Evolutionary conservation across 2,329 filamentous ascomycete genomes (phyloP).

Genomic region (Penicillium decumbens): DNA sequence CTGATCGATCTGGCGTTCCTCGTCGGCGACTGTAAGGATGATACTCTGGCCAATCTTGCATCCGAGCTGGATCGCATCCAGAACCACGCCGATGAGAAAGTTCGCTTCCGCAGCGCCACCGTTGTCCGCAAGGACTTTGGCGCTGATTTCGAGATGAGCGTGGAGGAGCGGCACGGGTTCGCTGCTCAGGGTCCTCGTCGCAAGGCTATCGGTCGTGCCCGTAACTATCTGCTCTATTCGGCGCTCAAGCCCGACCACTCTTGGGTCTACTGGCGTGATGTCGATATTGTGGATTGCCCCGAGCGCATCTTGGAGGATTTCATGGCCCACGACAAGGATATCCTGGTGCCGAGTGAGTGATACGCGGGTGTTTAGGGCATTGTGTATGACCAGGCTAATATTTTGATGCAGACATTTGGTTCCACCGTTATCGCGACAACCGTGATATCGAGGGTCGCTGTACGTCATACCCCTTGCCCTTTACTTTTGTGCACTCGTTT

Average conservation of each 20-base stretch:
- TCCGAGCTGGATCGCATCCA: slow-evolving; percentile 86
- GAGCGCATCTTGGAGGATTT: slow-evolving; percentile 88
- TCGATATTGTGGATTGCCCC: slow-evolving; percentile 90
- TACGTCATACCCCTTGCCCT: slow-evolving; percentile 46
- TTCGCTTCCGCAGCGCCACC: slow-evolving; percentile 78
- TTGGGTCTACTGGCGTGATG: slow-evolving; percentile 98
- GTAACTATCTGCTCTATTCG: slow-evolving; percentile 83
- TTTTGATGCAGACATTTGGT: slow-evolving; percentile 74
- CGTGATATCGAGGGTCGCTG: slow-evolving; percentile 91
- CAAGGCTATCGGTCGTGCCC: slow-evolving; percentile 81
- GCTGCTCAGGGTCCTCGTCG: slow-evolving; percentile 82
- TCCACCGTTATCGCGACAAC: slow-evolving; percentile 77
- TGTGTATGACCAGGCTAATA: slow-evolving; percentile 14
- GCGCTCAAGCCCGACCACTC: slow-evolving; percentile 90
- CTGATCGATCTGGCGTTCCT: slow-evolving; percentile 94
- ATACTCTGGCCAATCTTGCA: slow-evolving; percentile 80
- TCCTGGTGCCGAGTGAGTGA: slow-evolving; percentile 85
- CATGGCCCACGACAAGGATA: slow-evolving; percentile 84
- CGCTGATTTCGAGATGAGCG: slow-evolving; percentile 66
- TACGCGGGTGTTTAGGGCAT: background rate
- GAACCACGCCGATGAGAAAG: slow-evolving; percentile 65
- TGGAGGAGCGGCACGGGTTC: slow-evolving; percentile 79
- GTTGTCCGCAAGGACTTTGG: slow-evolving; percentile 92
- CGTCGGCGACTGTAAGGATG: slow-evolving; percentile 84
- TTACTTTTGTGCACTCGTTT: slow-evolving; percentile 5